Base-by-base conservation (phyloP, 225 moss, liverwort and hornwort genomes). In the Marchantia paleacea region DNA sequence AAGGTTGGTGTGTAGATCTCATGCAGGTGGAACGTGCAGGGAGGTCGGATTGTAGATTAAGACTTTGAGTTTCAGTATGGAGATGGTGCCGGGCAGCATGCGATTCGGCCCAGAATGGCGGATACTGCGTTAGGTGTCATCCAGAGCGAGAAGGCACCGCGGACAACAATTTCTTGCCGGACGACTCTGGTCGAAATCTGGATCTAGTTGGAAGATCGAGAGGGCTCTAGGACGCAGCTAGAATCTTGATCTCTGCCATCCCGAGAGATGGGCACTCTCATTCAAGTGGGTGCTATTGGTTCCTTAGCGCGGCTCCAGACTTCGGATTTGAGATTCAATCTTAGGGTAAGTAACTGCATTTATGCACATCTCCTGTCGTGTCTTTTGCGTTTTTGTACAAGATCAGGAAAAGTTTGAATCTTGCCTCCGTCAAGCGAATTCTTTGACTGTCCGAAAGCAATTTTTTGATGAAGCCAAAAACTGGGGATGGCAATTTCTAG, bases 201-300 rank as follows among this genome's bases (percentile, higher is more conserved):
- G 47, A 52, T 2, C 51, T 12, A n/a, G 72, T 8, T 3, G 49
- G 50, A 19, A 10, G 51, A 51, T 72, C 72, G 16, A n/a, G 12
- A 12, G 50, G 19, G 72, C n/a, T 50, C 0, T 19, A 28, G 29
- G 28, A 25, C 10, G 28, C 12, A 28, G 12, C 12, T 66, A n/a
- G 28, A 66, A 66, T 7, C 66, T 66, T 11, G 28, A 66, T 28
- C 66, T 51, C 10, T 19, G 30, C 55, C 14, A 19, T 29, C 75
- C 58, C 39, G 22, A 50, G n/a, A 62, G 61, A 85, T 85, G 85
- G 85, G 79, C 24, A 62, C 69, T 49, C 81, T 85, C 61, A 69
- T 69, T n/a, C 70, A 70, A 69, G 20, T 75, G 16, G 69, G 70
- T 52, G 68, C 31, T 20, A 24, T 54, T 51, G 51, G 50, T 60